Evolutionary conservation across 768 basidiomycete genomes (phyloP).

Genomic region (Plicaturopsis crispa): DNA sequence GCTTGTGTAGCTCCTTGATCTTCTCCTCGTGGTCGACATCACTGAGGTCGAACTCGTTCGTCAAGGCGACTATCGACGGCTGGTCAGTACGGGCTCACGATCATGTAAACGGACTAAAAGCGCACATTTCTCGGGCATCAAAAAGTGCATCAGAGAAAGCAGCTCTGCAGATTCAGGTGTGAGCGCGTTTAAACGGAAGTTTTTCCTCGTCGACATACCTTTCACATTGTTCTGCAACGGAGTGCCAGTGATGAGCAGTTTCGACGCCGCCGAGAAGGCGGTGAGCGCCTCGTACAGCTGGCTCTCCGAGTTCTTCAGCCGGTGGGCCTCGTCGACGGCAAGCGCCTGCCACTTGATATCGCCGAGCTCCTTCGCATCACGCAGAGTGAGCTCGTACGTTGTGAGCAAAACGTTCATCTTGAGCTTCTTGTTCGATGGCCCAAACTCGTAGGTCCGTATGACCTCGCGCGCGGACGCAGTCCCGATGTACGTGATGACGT

Average conservation of each 20-base stretch:
- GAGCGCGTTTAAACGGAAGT: too few relatives aligned
- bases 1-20: conserved; percentile 92
- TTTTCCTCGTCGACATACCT: too few relatives aligned
- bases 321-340: conserved; percentile 97
- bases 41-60: conserved; percentile 91
- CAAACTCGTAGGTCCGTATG: conserved; percentile 91
- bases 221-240: conserved; percentile 99
- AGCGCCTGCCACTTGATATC: conserved; percentile 97
- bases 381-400: conserved; percentile 91
- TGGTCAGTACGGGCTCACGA: conserved; percentile 1
- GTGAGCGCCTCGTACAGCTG: conserved; percentile 92
- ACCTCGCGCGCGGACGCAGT: conserved; percentile 82
- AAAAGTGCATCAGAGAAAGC: conserved; percentile 96
- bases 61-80: conserved; percentile 62
- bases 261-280: conserved; percentile 84
- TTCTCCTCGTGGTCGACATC: conserved; percentile 90
- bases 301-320: conserved; percentile 95
- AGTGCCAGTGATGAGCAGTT: conserved; percentile 96
- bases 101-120: neutral
- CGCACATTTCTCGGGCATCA: conserved; percentile 97
- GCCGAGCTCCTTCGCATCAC: conserved; percentile 82
- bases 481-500: conserved; percentile 95
- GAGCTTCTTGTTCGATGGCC: conserved; percentile 76
- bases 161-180: conserved; percentile 76
- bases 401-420: conserved; percentile 97